Base-by-base conservation (phyloP, 352 stramenopile species). In the Globisporangium nunn region DNA sequence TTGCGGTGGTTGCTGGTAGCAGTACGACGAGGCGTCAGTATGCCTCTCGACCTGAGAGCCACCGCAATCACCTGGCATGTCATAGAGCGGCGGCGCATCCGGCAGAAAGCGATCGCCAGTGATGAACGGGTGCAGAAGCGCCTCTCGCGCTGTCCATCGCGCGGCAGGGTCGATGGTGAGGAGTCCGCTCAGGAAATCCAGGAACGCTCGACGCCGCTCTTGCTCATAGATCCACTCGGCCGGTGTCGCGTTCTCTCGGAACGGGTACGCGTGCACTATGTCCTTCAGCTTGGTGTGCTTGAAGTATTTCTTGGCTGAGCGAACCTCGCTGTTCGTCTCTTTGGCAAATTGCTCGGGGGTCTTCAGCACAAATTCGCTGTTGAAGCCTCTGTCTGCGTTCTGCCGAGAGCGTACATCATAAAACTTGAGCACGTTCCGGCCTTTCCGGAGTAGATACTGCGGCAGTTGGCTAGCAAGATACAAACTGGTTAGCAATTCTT, bases 241-340 rank as follows among this genome's bases (percentile, higher is more conserved):
- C 35, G 50, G 47, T 23, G 65, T 64, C n/a, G 53, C 33, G 45
- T 62, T 52, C n/a, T 58, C 60, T 12, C 52, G 57, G 45, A 75
- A 64, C 28, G 73, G 73, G 45, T 75, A 78, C 52, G 68, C 69
- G 37, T 74, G 52, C 29, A 83, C 59, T 45, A 83, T 71, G 12
- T 80, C 71, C 4, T 66, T 50, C 6, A 83, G 55, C 40, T 65
- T 74, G 14, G 71, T 71, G 58, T 73, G 65, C 60, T 83, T 80
- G 62, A 80, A 83, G 52, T 76, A 83, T 41, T 75, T 75, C 59
- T 83, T 83, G 12, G 71, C 74, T 0, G 66, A 53, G 14, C 59
- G 62, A 6, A 70, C 60, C 10, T 70, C 59, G n/a, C 59, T 59
- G 6, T 70, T 54, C 4, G 44, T 64, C 14, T 83, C 73, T 7